Evolutionary conservation across 169 alveolate species (phyloP), one percentile per base, ranked within the genome.

Genomic region (Cytauxzoon felis): DNA sequence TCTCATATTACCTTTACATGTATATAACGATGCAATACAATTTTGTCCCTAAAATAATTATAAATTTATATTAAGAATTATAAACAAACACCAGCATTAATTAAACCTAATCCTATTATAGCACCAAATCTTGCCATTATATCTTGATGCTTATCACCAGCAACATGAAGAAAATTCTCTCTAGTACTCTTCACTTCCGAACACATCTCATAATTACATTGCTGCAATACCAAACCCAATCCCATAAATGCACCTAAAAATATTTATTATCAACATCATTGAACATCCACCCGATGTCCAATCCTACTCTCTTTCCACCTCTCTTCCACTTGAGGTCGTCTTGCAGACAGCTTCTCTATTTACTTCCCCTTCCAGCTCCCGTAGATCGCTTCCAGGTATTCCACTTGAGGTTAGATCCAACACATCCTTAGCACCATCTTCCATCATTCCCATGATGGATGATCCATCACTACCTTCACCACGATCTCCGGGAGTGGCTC

Each of bases 111-210:
- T 1, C 97, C 95, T 24, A 95, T 42, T 19, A 90, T 85, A 11
- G 98, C 98, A 21, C 99, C 99, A 87, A 96, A 94, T 68, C 95
- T 95, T 1, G 98, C 93, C 53, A 96, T 89, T 29, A 92, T 85
- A 40, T 96, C 98, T 54, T 96, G 98, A 80, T 94, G 96, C 78
- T 95, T 96, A 50, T 96, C 98, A 1, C 88, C 82, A 21, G 91
- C 80, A 8, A 93, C 93, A 45, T 90, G 87, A 65, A 88, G 82
- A 54, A 92, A 79, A 38, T 87, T 88, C 50, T 93, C 96, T 38
- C 88, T 83, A 65, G 60, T 80, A 58, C 67, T 73, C 82, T 60
- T 91, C 87, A 69, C 95, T 88, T 89, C 94, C 86, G 67, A 82
- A 66, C 62, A 57, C 18, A 72, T 87, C 16, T 93, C 93, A 60